A percentile compares a stretch with the other conserved stretches of the same genome.
Conservation (phyloP, 2,329 filamentous ascomycete genomes). For the Fusarium protoensiforme region DNA sequence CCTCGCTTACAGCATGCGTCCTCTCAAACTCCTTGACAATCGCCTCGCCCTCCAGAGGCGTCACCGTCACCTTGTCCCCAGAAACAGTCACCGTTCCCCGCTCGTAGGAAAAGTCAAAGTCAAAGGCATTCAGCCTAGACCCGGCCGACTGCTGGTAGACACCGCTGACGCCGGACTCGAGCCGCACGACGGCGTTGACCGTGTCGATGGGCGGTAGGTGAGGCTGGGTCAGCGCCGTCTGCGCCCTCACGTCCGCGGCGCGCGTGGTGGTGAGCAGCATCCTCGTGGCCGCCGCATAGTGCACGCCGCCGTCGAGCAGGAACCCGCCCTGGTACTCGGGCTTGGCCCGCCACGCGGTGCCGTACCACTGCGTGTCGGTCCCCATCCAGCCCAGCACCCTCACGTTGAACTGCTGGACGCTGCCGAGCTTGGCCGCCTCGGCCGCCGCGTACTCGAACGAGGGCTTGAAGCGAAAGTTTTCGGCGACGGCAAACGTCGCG, state of each 20-base stretch:
- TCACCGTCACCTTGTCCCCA: conserved; percentile 57
- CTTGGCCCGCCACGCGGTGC: conserved; percentile 72
- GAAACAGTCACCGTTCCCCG: conserved; percentile 63
- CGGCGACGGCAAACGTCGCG: conserved; percentile 70
- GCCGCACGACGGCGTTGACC: conserved; percentile 67
- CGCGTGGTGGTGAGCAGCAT: conserved; percentile 62
- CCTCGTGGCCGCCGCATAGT: conserved; percentile 73
- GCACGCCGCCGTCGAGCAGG: conserved; percentile 80
- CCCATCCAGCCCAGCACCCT: conserved; percentile 50
- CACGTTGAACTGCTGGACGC: conserved; percentile 59
- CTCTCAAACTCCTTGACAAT: conserved; percentile 58
- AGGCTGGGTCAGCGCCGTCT: conserved; percentile 63
- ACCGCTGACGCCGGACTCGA: conserved; percentile 65
- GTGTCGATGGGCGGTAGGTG: conserved; percentile 75
- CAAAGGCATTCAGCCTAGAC: conserved; percentile 62
- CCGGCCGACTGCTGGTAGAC: conserved; percentile 69
- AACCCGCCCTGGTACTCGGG: conserved; percentile 82
- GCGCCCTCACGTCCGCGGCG: conserved; percentile 61
- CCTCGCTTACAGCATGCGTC: conserved; percentile 65
- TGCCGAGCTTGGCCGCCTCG: conserved; percentile 50
- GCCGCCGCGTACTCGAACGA: conserved; percentile 66
- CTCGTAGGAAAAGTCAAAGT: conserved; percentile 69
- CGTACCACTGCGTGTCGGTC: conserved; percentile 57
- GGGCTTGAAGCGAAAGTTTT: conserved; percentile 77
- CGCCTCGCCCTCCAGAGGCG: conserved; percentile 47